Percentiles rank a stretch among this genome's conserved stretches.
phyloP scores from a whole-genome alignment of 768 basidiomycete species.

The Coprinellus micaceus region DNA sequence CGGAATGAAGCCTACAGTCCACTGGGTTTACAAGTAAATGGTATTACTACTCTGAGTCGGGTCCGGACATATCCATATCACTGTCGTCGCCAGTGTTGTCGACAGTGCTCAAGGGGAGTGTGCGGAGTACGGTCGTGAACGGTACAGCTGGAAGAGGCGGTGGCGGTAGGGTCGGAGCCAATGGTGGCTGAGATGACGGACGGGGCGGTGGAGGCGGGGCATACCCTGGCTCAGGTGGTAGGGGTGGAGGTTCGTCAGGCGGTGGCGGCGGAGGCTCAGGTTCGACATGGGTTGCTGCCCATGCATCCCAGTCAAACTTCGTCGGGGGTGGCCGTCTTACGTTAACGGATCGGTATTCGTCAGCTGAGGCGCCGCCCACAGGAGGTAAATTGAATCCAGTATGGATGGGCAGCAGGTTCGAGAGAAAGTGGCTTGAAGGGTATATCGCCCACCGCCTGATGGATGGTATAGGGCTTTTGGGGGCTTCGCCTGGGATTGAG shows the following conservation, averaged over 20 bases:
- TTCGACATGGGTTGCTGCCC: constrained; percentile 10
- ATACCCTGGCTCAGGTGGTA: not conserved
- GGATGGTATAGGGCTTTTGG: not conserved
- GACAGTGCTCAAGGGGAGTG: no score
- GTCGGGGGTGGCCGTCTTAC: constrained; percentile 26
- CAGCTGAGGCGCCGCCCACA: constrained; percentile 15
- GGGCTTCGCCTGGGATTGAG: not conserved
- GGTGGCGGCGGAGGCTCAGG: constrained; percentile 17
- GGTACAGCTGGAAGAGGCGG: constrained; percentile 18
- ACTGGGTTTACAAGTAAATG: no score
- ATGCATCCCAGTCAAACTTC: not conserved
- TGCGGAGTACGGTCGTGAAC: no score
- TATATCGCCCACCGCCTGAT: constrained; percentile 59
- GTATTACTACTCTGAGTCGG: no score
- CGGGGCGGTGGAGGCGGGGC: constrained; percentile 11
- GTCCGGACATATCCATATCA: not conserved
- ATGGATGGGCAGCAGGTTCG: constrained; percentile 51
- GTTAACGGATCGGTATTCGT: constrained; percentile 25
- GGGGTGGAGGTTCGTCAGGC: constrained; percentile 14
- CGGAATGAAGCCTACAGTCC: no score
- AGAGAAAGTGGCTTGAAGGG: constrained; percentile 57
- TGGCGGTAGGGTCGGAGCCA: constrained; percentile 11
- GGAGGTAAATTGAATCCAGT: constrained; percentile 37
- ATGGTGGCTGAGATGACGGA: constrained; percentile 9
- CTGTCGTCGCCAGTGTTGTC: not conserved